A percentile compares a stretch with the other conserved stretches of the same genome.
phyloP scores from a whole-genome alignment of 176 grass and related monocot species.

The Paspalum vaginatum region DNA sequence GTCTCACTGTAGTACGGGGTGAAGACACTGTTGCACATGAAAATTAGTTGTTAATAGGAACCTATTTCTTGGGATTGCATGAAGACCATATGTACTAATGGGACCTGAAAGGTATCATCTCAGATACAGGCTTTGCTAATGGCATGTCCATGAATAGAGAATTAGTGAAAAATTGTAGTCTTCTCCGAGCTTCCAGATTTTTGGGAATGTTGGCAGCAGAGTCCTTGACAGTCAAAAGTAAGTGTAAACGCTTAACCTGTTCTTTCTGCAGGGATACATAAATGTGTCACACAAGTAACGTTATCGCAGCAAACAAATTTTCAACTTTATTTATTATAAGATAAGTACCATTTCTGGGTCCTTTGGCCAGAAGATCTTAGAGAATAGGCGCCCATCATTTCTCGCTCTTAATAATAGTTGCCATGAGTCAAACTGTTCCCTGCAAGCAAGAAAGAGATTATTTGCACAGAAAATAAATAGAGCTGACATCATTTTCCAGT shows the following conservation, averaged over 20 bases:
- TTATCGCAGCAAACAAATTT: slow-evolving; percentile 5
- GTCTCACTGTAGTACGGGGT: slow-evolving; percentile 99
- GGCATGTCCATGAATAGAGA: slow-evolving; percentile 98
- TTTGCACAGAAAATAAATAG: slow-evolving; percentile 16
- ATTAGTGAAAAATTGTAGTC: slow-evolving; percentile 90
- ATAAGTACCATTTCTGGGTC: slow-evolving; percentile 76
- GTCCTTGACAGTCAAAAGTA: slow-evolving; percentile 96
- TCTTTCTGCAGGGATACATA: slow-evolving; percentile 67
- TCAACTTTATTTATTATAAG: not conserved
- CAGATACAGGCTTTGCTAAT: slow-evolving; percentile 73
- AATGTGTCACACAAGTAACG: not conserved
- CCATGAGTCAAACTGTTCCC: slow-evolving; percentile 91
- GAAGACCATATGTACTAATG: slow-evolving; percentile 27
- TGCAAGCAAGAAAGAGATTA: slow-evolving; percentile 48
- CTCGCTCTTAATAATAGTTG: slow-evolving; percentile 73
- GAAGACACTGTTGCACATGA: slow-evolving; percentile 85
- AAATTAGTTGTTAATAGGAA: slow-evolving; percentile 41
- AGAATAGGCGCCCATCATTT: slow-evolving; percentile 79
- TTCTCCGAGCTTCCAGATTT: slow-evolving; percentile 88
- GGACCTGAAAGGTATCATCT: slow-evolving; percentile 98
- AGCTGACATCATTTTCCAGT: slow-evolving; percentile 25
- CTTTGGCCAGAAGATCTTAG: slow-evolving; percentile 76
- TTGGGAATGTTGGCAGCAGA: slow-evolving; percentile 89
- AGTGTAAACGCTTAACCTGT: slow-evolving; percentile 87
- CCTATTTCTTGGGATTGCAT: slow-evolving; percentile 19